Conservation (phyloP, 73 alveolate genomes). For the Paramecium tetraurelia region DNA sequence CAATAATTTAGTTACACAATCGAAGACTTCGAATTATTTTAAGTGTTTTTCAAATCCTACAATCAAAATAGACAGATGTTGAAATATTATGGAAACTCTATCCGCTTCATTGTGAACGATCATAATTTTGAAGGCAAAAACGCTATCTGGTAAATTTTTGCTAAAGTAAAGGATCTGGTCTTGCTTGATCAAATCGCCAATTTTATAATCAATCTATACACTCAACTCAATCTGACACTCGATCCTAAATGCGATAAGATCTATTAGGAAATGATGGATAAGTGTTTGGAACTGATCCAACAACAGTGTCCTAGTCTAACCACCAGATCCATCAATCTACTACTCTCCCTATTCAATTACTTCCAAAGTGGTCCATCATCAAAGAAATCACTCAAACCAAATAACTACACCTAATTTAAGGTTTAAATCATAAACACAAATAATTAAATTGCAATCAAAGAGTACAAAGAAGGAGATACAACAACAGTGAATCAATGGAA, state of each 20-base stretch:
- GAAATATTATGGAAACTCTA: neutral
- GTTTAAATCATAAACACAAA: neutral
- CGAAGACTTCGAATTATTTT: slow-evolving; percentile 40
- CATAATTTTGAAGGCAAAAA: slow-evolving; percentile 11
- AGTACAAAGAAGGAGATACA: slow-evolving; percentile 17
- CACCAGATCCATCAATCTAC: neutral
- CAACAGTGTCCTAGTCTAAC: slow-evolving; percentile 29
- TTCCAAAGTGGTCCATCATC: neutral
- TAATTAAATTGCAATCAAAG: neutral
- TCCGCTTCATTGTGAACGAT: neutral
- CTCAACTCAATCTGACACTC: neutral
- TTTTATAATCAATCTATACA: neutral
- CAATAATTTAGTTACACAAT: neutral
- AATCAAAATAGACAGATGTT: neutral
- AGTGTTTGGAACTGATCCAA: neutral
- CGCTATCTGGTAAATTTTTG: slow-evolving; percentile 31
- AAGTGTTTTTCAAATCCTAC: slow-evolving; percentile 33
- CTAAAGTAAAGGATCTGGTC: neutral
- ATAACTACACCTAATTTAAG: neutral
- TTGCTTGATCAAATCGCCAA: neutral
- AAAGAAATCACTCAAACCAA: neutral
- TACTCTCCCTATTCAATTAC: neutral
- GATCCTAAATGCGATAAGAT: neutral
- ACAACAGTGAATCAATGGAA: neutral
- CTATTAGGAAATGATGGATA: slow-evolving; percentile 33